A percentile compares a stretch with the other conserved stretches of the same genome.
phyloP scores from a whole-genome alignment of 768 basidiomycete species.

The Porpolomopsis calyptriformis region DNA sequence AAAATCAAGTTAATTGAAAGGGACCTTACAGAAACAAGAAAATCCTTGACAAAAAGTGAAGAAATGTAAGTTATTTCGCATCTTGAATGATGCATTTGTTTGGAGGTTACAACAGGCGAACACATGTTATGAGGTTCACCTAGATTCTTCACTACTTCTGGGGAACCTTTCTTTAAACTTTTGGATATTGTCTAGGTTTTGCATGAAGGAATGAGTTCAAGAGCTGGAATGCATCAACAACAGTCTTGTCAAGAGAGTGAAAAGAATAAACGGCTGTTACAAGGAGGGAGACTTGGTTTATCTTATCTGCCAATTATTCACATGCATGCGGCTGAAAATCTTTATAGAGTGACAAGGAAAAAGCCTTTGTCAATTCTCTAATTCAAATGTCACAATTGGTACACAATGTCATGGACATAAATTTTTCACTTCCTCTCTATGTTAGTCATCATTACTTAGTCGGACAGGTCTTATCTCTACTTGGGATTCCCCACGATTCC shows the following conservation, averaged over 20 bases:
- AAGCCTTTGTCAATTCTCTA: conserved; percentile 35
- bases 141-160: no score
- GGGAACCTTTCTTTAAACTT: no score
- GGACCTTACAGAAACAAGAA: background rate
- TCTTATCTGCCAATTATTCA: background rate
- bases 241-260: conserved; percentile 17
- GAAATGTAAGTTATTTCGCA: conserved; percentile 1
- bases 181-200: no score
- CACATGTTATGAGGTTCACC: conserved; percentile 1
- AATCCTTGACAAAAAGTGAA: background rate
- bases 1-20: background rate
- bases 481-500: no score
- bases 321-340: background rate
- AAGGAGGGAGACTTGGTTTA: conserved; percentile 37
- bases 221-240: conserved; percentile 17
- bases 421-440: no score
- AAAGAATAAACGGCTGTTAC: conserved; percentile 30
- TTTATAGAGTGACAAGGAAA: conserved; percentile 40
- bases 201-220: conserved; percentile 14
- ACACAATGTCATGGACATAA: no score
- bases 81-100: background rate
- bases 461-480: no score
- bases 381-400: conserved; percentile 34
- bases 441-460: no score
- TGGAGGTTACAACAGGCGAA: conserved; percentile 3